phyloP scores from a whole-genome alignment of 441 rosid genomes.

The Populus hybrid region DNA sequence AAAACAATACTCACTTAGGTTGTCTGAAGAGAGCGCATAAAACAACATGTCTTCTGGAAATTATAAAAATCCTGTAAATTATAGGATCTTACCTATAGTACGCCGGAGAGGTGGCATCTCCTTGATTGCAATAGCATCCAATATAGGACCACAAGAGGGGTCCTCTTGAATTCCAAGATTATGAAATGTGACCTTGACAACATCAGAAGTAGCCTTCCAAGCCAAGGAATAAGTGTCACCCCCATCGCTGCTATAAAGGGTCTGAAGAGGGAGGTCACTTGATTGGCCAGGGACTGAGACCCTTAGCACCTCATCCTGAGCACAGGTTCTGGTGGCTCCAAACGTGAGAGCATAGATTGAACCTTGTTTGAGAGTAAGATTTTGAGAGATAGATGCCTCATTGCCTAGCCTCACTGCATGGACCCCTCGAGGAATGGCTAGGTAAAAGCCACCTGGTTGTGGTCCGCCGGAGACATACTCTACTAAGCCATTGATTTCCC shows the following conservation, averaged over 20 bases:
- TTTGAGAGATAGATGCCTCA: conserved; percentile 83
- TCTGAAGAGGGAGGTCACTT: conserved; percentile 69
- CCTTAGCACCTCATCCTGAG: conserved; percentile 74
- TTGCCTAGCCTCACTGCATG: conserved; percentile 90
- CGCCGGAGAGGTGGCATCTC: conserved; percentile 54
- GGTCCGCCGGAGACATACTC: conserved; percentile 77
- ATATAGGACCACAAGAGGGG: conserved; percentile 87
- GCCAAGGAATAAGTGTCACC: conserved; percentile 91
- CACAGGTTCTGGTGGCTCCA: conserved; percentile 91
- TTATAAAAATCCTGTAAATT: background rate
- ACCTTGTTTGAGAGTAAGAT: conserved; percentile 56
- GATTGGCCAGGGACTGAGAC: conserved; percentile 64
- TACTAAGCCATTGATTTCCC: conserved; percentile 68
- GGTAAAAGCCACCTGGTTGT: conserved; percentile 84
- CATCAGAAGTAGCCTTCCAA: conserved; percentile 54
- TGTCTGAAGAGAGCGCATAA: background rate
- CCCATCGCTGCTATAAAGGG: conserved; percentile 77
- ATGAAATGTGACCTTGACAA: conserved; percentile 48
- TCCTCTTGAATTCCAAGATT: conserved; percentile 95
- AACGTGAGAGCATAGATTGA: conserved; percentile 68
- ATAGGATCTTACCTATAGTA: conserved; percentile 41
- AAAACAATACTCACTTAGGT: background rate
- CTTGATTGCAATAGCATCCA: conserved; percentile 79
- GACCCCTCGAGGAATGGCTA: conserved; percentile 72
- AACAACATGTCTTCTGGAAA: background rate